Conservation (phyloP, 768 basidiomycete genomes). For the Tubosaeta brunneosetosa region DNA sequence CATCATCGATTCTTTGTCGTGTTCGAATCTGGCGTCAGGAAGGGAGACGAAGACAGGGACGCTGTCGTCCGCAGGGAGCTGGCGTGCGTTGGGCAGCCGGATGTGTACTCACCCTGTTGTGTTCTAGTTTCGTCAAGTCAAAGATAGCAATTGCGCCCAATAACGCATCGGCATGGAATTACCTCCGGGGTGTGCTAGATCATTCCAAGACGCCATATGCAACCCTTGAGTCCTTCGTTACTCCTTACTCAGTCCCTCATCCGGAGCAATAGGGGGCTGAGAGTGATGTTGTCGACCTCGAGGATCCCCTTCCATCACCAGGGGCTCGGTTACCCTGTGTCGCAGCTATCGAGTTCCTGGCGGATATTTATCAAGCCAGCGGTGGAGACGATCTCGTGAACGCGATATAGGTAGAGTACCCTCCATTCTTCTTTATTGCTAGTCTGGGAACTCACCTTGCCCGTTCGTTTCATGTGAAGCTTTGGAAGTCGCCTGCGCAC, state of each 20-base stretch:
- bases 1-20: constrained; percentile 91
- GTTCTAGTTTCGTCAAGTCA: constrained; percentile 70
- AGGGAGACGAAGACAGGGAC: constrained; percentile 58
- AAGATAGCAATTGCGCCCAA: constrained; percentile 85
- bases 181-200: constrained; percentile 81
- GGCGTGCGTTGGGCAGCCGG: constrained; percentile 48
- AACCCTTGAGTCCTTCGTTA: constrained; percentile 52
- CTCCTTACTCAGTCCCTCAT: constrained; percentile 51
- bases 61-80: constrained; percentile 65
- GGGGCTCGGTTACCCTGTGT: constrained; percentile 72
- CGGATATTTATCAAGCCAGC: constrained; percentile 63
- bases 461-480: constrained; percentile 35
- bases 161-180: constrained; percentile 96
- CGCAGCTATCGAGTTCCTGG: constrained; percentile 81
- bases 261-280: constrained; percentile 22
- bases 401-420: constrained; percentile 44
- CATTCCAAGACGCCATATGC: constrained; percentile 56
- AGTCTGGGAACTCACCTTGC: constrained; percentile 7
- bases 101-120: background rate
- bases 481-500: constrained; percentile 66
- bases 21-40: constrained; percentile 59
- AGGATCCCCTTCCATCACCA: constrained; percentile 63
- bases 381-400: constrained; percentile 44
- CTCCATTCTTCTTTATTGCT: background rate
- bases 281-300: constrained; percentile 61